phyloP scores from a whole-genome alignment of 208 protist genomes.

The Phytomonas sp. region DNA sequence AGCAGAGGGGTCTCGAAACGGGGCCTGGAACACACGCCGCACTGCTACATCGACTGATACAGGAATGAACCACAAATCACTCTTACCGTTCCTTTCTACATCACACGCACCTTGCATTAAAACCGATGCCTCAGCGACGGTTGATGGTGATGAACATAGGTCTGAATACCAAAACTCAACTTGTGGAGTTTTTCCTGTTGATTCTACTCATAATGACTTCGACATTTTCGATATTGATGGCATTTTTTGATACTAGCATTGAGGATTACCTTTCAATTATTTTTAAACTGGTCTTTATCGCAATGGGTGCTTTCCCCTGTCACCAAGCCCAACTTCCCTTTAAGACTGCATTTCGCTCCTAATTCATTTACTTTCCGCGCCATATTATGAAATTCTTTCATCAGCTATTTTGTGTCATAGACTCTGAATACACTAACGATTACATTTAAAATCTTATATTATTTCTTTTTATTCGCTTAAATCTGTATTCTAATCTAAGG shows the following conservation, averaged over 20 bases:
- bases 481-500: neutral
- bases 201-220: slow-evolving; percentile 9
- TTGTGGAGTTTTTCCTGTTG: neutral
- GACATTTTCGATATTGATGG: slow-evolving; percentile 73
- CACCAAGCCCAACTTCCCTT: neutral
- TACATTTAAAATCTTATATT: slow-evolving; percentile 5
- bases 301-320: neutral
- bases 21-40: neutral
- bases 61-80: neutral
- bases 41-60: neutral
- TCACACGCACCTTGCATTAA: neutral
- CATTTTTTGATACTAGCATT: slow-evolving; percentile 29
- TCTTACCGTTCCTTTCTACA: neutral
- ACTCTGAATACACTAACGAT: slow-evolving; percentile 1
- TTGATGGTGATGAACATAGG: neutral
- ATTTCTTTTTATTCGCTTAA: slow-evolving; percentile 13
- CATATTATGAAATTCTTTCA: slow-evolving; percentile 13
- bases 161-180: neutral
- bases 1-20: neutral
- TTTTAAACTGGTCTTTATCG: neutral
- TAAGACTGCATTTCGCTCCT: neutral
- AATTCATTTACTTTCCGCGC: slow-evolving; percentile 12
- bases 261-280: neutral
- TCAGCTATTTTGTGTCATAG: slow-evolving; percentile 6
- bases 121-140: neutral